These are phyloP conservation scores for Austropuccinia psidii DNA, from an alignment of 1,284 basidiomycete genomes.

Conservation along the genomic window DNA sequence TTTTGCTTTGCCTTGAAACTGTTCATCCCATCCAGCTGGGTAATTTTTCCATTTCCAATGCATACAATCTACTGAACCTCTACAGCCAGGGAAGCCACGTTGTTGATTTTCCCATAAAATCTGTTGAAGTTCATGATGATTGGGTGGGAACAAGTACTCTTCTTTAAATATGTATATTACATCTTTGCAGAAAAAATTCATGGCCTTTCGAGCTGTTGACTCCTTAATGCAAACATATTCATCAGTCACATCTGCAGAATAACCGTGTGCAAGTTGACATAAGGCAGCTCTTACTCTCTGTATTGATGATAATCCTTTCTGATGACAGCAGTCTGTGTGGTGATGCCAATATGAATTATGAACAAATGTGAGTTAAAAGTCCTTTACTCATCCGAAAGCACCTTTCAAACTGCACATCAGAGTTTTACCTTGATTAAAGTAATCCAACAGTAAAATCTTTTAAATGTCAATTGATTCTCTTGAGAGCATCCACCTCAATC, in stretches of 20 bases:
- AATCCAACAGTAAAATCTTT: no score
- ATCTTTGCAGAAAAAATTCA: background rate
- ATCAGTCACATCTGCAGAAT: background rate
- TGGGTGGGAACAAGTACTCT: background rate
- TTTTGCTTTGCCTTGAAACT: background rate
- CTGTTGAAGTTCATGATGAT: background rate
- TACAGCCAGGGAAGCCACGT: background rate
- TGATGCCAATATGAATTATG: no score
- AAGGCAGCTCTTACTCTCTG: background rate
- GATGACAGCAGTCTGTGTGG: constrained; percentile 3
- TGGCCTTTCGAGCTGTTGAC: background rate
- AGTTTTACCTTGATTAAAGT: no score
- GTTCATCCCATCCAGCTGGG: background rate
- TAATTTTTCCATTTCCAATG: constrained; percentile 2
- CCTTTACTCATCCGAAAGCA: no score
- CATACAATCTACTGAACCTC: background rate
- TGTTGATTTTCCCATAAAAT: background rate
- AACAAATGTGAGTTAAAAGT: no score
- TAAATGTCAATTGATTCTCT: no score
- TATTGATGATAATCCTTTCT: background rate
- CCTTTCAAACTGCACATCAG: no score
- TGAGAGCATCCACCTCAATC: no score
- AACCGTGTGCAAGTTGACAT: background rate
- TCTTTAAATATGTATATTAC: background rate
- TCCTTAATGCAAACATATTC: background rate